Evolutionary conservation across 257 asterid species (phyloP).

Genomic region (Cordia subcordata): DNA sequence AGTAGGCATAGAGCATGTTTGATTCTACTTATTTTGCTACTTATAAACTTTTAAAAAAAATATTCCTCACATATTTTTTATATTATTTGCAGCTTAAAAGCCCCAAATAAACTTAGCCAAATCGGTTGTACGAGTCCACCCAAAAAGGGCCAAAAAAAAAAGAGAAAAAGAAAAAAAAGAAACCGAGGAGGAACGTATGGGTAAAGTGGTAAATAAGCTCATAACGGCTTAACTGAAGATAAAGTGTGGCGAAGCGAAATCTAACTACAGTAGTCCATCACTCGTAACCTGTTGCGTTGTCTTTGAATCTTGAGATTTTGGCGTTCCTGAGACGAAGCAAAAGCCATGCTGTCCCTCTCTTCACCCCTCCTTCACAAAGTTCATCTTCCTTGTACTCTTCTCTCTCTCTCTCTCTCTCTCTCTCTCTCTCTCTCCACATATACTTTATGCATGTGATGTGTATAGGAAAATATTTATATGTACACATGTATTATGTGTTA

Average conservation of each 20-base stretch:
- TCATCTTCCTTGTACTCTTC: conserved; percentile 36
- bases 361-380: conserved; percentile 26
- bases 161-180: no score
- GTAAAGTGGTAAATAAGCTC: not conserved
- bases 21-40: no score
- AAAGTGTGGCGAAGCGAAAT: not conserved
- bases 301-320: conserved; percentile 17
- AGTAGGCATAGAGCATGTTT: no score
- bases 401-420: conserved; percentile 28
- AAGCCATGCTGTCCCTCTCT: conserved; percentile 41
- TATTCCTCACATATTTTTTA: no score
- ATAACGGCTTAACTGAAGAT: not conserved
- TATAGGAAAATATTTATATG: not conserved
- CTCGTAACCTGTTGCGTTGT: no score
- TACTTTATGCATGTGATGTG: not conserved
- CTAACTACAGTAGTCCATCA: no score
- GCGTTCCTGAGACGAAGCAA: conserved; percentile 6
- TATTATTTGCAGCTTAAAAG: no score
- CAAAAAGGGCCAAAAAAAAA: no score
- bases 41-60: no score
- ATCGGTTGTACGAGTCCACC: no score
- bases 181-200: not conserved
- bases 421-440: conserved; percentile 20
- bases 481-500: not conserved
- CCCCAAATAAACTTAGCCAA: no score